Base-by-base conservation (phyloP, 352 stramenopile genomes). In the Phytophthora multivora region DNA sequence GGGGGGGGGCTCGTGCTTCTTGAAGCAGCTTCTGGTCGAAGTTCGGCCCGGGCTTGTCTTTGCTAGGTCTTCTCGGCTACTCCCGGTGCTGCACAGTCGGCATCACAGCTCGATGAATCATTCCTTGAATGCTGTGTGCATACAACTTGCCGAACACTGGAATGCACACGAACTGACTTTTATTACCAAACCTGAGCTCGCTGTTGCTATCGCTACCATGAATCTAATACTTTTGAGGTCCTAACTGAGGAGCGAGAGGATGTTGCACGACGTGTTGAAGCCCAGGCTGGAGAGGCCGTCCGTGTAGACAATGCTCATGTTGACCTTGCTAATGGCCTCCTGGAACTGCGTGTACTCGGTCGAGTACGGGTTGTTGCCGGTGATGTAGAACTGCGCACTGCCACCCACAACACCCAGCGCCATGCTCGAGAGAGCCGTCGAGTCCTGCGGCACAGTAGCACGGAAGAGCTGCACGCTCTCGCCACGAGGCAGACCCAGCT, bases 231-330 rank as follows among this genome's bases (percentile, higher is more conserved):
- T 35, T 47, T 59, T 57, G 30, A 12, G 46, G 31, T 38, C 8
- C 38, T 74, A 74, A 43, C 13, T 31, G 21, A 78, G 52, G 28
- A 75, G 56, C 57, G 65, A 72, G n/a, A 75, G 52, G 51, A 75
- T 61, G 39, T 78, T 36, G 62, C 69, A 78, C 16, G 69, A 79
- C 11, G 45, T 62, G 59, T 73, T 76, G 48, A 82, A 45, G 12
- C 39, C 41, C 26, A 88, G 35, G 28, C 66, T 88, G 19, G 47
- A 47, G 28, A 86, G 62, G 9, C 71, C 73, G 28, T 83, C 79
- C 45, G 68, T 86, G 75, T 88, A 88, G n/a, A 83, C 49, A 47
- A 88, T 65, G 52, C 71, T 86, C 66, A 86, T 82, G 62, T 88
- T 86, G 43, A 86, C 59, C 31, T 63, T 66, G 40, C 49, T 54